Percentiles rank a stretch among this genome's conserved stretches.
Evolutionary conservation across 768 basidiomycete genomes (phyloP).

Genomic region (Boletus subparvulus): DNA sequence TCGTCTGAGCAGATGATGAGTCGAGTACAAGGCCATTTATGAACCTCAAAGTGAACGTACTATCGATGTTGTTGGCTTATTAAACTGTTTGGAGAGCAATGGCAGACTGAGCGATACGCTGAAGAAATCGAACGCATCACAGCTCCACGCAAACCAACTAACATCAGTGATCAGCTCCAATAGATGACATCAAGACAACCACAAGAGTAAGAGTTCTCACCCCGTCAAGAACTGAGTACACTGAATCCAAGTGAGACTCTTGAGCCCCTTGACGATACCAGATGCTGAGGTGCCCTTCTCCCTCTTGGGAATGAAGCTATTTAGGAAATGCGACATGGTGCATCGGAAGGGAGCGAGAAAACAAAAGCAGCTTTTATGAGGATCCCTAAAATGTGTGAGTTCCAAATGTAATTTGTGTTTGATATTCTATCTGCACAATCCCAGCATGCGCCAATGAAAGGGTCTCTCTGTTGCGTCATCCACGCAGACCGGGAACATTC

Average conservation of each 20-base stretch:
- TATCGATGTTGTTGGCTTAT: conserved; percentile 41
- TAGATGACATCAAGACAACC: background rate
- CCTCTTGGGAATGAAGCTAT: conserved; percentile 48
- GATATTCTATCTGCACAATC: too few relatives aligned
- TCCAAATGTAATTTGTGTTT: background rate
- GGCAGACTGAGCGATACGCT: conserved; percentile 62
- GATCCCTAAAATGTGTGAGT: background rate
- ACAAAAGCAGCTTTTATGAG: conserved; percentile 13
- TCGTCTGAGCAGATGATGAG: conserved; percentile 44
- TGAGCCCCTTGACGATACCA: conserved; percentile 44
- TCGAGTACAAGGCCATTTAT: background rate
- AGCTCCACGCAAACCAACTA: conserved; percentile 87
- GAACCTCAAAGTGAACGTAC: conserved; percentile 30
- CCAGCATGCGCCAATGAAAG: too few relatives aligned
- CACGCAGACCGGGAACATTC: background rate
- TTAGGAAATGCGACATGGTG: conserved; percentile 37
- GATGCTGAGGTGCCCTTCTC: conserved; percentile 40
- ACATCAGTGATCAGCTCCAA: background rate
- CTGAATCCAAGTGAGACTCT: conserved; percentile 50
- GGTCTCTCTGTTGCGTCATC: background rate
- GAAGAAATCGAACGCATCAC: conserved; percentile 88
- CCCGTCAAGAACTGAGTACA: conserved; percentile 60
- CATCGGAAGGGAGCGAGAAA: background rate
- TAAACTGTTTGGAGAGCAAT: conserved; percentile 50
- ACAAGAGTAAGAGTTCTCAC: conserved; percentile 26